These are phyloP conservation scores for Moniliella sp. DNA, from an alignment of 1,284 basidiomycete genomes.

Conservation along the genomic window DNA sequence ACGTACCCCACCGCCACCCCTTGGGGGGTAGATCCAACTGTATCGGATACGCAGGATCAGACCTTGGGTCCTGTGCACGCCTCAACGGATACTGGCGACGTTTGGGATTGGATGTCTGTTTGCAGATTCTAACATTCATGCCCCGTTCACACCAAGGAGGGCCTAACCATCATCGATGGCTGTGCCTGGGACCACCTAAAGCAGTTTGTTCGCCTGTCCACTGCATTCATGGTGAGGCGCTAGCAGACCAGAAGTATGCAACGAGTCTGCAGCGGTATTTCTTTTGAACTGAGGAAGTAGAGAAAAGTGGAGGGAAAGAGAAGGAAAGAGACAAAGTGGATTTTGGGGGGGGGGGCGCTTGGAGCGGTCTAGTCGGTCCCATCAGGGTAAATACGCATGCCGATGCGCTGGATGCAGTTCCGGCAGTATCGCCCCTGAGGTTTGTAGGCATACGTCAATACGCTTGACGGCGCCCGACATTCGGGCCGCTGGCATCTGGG, in stretches of 20 bases:
- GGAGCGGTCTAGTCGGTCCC: too few species aligned
- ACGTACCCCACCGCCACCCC: slow-evolving; percentile 40
- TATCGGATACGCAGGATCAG: slow-evolving; percentile 85
- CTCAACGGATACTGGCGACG: slow-evolving; percentile 30
- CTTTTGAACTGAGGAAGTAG: too few species aligned
- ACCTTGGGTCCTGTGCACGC: slow-evolving; percentile 38
- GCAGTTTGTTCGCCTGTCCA: slow-evolving; percentile 18
- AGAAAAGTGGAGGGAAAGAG: too few species aligned
- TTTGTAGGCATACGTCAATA: too few species aligned
- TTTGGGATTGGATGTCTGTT: slow-evolving; percentile 36
- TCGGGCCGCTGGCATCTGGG: too few species aligned
- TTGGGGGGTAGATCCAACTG: slow-evolving; percentile 40
- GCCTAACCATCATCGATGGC: slow-evolving; percentile 11
- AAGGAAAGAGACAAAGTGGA: too few species aligned
- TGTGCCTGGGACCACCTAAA: slow-evolving; percentile 24
- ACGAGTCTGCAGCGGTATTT: too few species aligned
- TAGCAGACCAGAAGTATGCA: slow-evolving; percentile 9
- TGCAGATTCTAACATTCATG: slow-evolving; percentile 18
- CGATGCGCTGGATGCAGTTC: too few species aligned
- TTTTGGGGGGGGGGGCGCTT: too few species aligned
- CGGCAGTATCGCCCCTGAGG: too few species aligned
- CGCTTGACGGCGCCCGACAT: too few species aligned
- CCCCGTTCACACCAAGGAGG: slow-evolving; percentile 9
- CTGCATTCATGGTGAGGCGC: slow-evolving; percentile 22
- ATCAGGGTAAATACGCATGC: too few species aligned